Evolutionary conservation across 2,329 filamentous ascomycete species (phyloP), one percentile per base, ranked within the genome.

Genomic region (Neoarthrinium moseri): DNA sequence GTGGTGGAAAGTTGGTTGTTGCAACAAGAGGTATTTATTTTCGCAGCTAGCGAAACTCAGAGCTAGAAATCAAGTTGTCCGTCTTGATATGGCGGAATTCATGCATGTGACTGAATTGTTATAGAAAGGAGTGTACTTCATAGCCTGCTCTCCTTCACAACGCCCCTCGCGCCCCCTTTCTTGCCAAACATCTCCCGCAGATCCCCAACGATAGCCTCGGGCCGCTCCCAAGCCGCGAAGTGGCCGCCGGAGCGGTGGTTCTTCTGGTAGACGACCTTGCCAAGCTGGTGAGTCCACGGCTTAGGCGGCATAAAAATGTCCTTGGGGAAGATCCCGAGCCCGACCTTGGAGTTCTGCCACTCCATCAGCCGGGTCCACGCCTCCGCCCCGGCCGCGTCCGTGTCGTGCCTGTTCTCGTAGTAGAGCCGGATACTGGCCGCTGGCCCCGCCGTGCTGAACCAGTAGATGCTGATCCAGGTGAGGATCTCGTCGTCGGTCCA

Each of bases 401-500:
- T 80, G 36, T 77, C 78, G 0, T 82, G 80, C 5, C 56, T 62
- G 0, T 70, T 64, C 62, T 91, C 87, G 54, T 90, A 89, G 65
- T 92, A 92, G 29, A 91, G 86, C 6, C 83, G 64, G 5, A 80
- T 24, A 57, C 46, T 77, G 80, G 0, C 87, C 83, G 3, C 80
- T 48, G 10, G 87, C 80, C 0, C 87, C 86, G 1, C 85, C 83
- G 0, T 68, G 10, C 79, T 84, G 65, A 91, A 91, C 56, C 77
- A 81, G 62, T 91, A 91, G 17, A 91, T 77, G 43, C 74, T 80
- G 1, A 91, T 65, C 88, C 87, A 92, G 0, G 83, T 87, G 18
- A 89, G 65, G 6, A 91, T 77, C 66, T 91, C 87, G 43, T 90
- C 85, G 46, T 89, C 83, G 0, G 80, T 84, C 87, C 86, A 91